phyloP scores from a whole-genome alignment of 257 asterid species.

The Przewalskia tangutica region DNA sequence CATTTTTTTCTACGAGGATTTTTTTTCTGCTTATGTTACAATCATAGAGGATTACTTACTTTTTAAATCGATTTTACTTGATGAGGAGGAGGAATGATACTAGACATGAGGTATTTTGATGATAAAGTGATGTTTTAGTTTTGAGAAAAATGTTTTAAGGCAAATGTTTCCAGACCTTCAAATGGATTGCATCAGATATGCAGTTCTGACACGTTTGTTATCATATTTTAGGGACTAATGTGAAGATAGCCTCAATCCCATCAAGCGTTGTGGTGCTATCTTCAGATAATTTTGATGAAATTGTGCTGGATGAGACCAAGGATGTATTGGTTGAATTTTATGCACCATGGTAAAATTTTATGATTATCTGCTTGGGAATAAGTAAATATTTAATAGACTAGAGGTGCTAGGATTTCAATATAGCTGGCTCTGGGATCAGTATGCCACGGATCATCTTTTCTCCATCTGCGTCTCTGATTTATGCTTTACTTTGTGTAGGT shows the following conservation, averaged over 20 bases:
- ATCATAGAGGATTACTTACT: neutral
- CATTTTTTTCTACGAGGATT: neutral
- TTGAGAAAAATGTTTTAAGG: neutral
- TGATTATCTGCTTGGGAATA: neutral
- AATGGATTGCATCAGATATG: neutral
- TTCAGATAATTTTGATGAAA: conserved; percentile 60
- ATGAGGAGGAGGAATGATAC: neutral
- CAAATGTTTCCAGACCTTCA: neutral
- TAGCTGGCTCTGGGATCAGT: neutral
- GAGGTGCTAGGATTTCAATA: neutral
- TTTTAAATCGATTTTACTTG: neutral
- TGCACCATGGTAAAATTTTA: conserved; percentile 77
- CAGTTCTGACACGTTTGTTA: neutral
- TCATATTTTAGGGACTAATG: conserved; percentile 58
- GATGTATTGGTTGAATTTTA: conserved; percentile 87
- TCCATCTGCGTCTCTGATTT: conserved; percentile 13
- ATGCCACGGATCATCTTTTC: neutral
- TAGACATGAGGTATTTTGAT: neutral
- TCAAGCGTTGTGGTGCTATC: conserved; percentile 69
- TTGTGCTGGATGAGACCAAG: conserved; percentile 68
- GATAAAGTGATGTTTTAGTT: neutral
- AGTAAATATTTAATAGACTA: neutral
- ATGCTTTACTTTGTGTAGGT: conserved; percentile 46
- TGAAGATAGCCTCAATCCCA: conserved; percentile 69
- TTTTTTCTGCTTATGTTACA: neutral